phyloP scores from a whole-genome alignment of 345 rosid genomes.

The Acer saccharum region DNA sequence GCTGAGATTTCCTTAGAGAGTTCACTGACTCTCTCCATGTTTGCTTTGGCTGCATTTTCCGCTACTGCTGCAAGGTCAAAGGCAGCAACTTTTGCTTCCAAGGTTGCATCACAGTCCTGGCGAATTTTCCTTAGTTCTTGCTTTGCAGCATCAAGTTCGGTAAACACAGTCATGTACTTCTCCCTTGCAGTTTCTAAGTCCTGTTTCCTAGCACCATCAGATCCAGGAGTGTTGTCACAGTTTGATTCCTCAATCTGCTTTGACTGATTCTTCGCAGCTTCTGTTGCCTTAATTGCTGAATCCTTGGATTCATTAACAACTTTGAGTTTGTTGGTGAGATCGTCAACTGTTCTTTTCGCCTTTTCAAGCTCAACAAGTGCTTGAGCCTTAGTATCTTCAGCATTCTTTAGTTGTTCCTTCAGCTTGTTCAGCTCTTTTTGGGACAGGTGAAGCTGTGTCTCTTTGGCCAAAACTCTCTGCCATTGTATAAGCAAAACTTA shows the following conservation, averaged over 20 bases:
- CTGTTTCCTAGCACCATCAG: conserved; percentile 46
- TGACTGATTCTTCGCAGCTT: conserved; percentile 60
- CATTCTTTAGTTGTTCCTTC: conserved; percentile 74
- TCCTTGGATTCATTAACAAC: conserved; percentile 61
- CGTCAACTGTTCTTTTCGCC: conserved; percentile 68
- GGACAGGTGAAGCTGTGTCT: conserved; percentile 83
- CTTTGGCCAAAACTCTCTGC: conserved; percentile 80
- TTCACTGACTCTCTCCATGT: conserved; percentile 69
- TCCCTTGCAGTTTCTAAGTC: conserved; percentile 63
- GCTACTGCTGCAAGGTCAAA: conserved; percentile 62
- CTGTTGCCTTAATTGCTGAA: conserved; percentile 59
- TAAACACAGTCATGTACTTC: conserved; percentile 50
- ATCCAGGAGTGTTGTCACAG: conserved; percentile 34
- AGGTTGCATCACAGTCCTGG: conserved; percentile 60
- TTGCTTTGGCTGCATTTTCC: conserved; percentile 53
- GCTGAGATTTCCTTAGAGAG: conserved; percentile 74
- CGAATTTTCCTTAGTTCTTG: conserved; percentile 73
- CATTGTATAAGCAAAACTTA: conserved; percentile 13
- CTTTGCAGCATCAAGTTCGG: conserved; percentile 75
- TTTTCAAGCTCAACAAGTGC: conserved; percentile 80
- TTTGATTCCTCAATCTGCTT: conserved; percentile 59
- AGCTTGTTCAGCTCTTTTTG: conserved; percentile 76
- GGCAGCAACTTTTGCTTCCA: conserved; percentile 63
- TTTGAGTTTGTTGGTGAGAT: conserved; percentile 61
- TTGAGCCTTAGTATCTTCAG: conserved; percentile 67